Base-by-base conservation (phyloP, 2,329 filamentous ascomycete species). In the Stenocarpella maydis region DNA sequence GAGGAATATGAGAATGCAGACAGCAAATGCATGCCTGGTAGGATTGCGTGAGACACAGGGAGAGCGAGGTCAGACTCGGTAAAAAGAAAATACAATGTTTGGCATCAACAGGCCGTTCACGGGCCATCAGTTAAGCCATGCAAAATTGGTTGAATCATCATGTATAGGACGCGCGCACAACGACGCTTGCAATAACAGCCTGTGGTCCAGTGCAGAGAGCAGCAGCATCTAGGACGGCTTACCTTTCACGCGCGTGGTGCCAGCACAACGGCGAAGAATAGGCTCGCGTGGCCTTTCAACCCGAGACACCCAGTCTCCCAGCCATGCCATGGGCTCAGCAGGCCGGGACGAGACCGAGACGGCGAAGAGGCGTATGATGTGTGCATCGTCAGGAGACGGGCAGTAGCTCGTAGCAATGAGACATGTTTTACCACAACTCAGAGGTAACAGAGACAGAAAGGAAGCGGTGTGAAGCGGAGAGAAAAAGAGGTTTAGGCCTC, bases 71-170 rank as follows among this genome's bases (percentile, higher is more conserved):
- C 58, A 64, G 61, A 64, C 37, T 50, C 49, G 31, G 65, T 37
- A 53, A 47, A n/a, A 45, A 55, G 39, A 37, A 64, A 54, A 64
- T 54, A 52, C 67, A 63, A 63, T 60, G 9, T 63, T 61, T 69
- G 71, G 71, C 71, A 72, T 72, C 71, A 72, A 15, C 26, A 31
- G 50, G 63, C 71, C 69, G 64, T 69, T 69, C 65, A 65, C 39
- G n/a, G 69, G 67, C 49, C 47, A 31, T 72, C 71, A 71, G 71
- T 47, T 72, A 72, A 72, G 71, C 71, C 71, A 72, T 72, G 69
- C 64, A 71, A 71, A 58, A 52, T 64, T 60, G 45, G 66, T 67
- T 61, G 55, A 37, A 58, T 71, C 71, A 71, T 67, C 55, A 60
- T 34, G 14, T 26, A 49, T 4, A 21, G 26, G 34, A 37, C 34